These are phyloP conservation scores for Sarocladium strictum DNA, from an alignment of 2,329 filamentous ascomycete genomes.

Conservation along the genomic window DNA sequence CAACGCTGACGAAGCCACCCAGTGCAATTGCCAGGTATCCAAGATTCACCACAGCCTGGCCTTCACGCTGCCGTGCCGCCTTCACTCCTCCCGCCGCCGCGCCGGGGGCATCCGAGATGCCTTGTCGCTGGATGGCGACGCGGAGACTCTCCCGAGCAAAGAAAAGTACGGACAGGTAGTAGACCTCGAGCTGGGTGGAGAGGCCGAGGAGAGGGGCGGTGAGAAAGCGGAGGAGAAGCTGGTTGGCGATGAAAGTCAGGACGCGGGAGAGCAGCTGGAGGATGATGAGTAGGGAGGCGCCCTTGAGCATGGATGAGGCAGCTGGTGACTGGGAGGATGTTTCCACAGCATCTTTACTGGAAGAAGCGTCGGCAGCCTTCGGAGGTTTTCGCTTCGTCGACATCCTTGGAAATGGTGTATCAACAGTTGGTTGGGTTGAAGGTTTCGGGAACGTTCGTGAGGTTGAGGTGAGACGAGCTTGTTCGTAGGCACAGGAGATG, in stretches of 20 bases:
- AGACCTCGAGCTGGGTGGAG: conserved; percentile 86
- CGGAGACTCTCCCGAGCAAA: conserved; percentile 89
- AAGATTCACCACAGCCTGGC: conserved; percentile 81
- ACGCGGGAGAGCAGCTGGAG: conserved; percentile 84
- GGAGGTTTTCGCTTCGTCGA: not conserved
- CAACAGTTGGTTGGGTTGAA: no score
- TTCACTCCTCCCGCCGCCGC: conserved; percentile 12
- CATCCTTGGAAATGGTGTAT: no score
- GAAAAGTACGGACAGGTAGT: conserved; percentile 87
- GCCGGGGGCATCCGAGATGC: conserved; percentile 13
- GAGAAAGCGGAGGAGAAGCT: conserved; percentile 80
- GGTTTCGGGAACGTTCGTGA: no score
- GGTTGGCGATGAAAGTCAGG: conserved; percentile 87
- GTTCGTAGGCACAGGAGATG: not conserved
- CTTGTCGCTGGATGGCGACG: conserved; percentile 80
- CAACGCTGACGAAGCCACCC: conserved; percentile 57
- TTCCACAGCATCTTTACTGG: not conserved
- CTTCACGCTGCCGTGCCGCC: conserved; percentile 26
- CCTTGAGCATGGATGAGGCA: conserved; percentile 46
- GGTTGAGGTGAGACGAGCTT: not conserved
- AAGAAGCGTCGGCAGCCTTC: not conserved
- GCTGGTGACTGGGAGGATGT: not conserved
- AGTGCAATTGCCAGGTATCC: conserved; percentile 72
- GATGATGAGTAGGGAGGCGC: conserved; percentile 78
- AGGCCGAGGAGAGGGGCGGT: conserved; percentile 81